A percentile compares a stretch with the other conserved stretches of the same genome.
Evolutionary conservation across 306 rosid species (phyloP).

Genomic region (Quillaja saponaria): DNA sequence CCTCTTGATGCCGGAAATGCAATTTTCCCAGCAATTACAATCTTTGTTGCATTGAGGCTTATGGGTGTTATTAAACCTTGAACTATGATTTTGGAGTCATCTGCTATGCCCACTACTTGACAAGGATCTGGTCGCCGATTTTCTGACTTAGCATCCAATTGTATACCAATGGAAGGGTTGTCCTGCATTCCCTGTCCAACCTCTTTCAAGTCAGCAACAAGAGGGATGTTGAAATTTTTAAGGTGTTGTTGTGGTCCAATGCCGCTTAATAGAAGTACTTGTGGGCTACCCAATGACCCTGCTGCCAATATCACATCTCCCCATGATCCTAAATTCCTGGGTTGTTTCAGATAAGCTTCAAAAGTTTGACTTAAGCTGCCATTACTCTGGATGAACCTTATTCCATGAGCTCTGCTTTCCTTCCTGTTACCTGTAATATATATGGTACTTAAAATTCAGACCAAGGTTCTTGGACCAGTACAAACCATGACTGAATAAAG

Average conservation of each 20-base stretch:
- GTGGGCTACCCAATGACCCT: slow-evolving; percentile 81
- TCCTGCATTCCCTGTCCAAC: slow-evolving; percentile 66
- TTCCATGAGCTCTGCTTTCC: slow-evolving; percentile 52
- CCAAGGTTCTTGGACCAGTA: not conserved
- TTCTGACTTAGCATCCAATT: slow-evolving; percentile 53
- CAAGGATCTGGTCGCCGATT: slow-evolving; percentile 65
- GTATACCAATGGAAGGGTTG: slow-evolving; percentile 61
- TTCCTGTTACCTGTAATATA: slow-evolving; percentile 42
- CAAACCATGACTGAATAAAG: not conserved
- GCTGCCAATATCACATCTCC: slow-evolving; percentile 75
- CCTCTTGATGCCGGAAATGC: slow-evolving; percentile 64
- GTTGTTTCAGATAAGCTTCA: slow-evolving; percentile 53
- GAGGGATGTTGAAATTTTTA: slow-evolving; percentile 40
- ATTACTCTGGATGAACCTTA: slow-evolving; percentile 50
- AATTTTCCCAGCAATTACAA: slow-evolving; percentile 64
- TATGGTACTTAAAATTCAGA: slow-evolving; percentile 10
- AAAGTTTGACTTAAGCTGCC: slow-evolving; percentile 37
- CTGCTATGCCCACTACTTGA: slow-evolving; percentile 62
- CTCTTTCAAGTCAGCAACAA: slow-evolving; percentile 35
- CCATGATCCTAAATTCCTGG: slow-evolving; percentile 36
- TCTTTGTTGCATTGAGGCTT: slow-evolving; percentile 48
- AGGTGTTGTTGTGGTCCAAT: slow-evolving; percentile 64
- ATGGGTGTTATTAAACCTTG: slow-evolving; percentile 61
- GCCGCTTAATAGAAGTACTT: slow-evolving; percentile 61
- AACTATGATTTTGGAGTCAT: slow-evolving; percentile 53